Evolutionary conservation across 352 stramenopile genomes (phyloP), one percentile per base, ranked within the genome.

Genomic region (Blastocystis sp.): DNA sequence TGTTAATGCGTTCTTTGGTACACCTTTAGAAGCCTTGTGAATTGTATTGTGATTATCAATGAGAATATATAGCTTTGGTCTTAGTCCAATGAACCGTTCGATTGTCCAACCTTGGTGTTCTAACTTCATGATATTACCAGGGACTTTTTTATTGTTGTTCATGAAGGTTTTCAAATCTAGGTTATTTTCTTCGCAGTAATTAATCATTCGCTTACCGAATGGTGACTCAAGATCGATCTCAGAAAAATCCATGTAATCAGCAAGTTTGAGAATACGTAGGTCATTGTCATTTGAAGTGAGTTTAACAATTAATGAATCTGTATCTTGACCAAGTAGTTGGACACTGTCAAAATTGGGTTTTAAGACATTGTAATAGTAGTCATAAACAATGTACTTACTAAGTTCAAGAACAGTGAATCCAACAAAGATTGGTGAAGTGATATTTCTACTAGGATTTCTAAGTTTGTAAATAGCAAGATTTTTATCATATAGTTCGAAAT

Each of bases 261-360:
- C 61, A n/a, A 28, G 34, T 19, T n/a, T 68, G 7, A n/a, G 7
- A 19, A 11, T 28, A 10, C 6, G 6, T 9, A 68, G 7, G 48
- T 57, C 48, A 19, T 68, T 68, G 34, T 40, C 61, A 11, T 62
- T 62, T 17, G 14, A 17, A 62, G n/a, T 68, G 61, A 68, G 9
- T n/a, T 68, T 28, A 9, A 68, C 61, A n/a, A 68, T 68, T 19
- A 68, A n/a, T n/a, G 61, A 68, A n/a, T 68, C 61, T 42, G 61
- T 68, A 68, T 68, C 61, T 40, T 68, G 61, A 42, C 61, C 61
- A 1, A 68, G 34, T 19, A 68, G 34, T 68, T 10, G 6, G 34
- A 68, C 61, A 68, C 19, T 68, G 34, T 10, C 61, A 40, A 68
- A 68, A 11, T 7, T 68, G 6, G 9, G 7, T 19, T 68, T 68